phyloP scores from a whole-genome alignment of 2,329 filamentous ascomycete species.

The Colletotrichum liaoningense region DNA sequence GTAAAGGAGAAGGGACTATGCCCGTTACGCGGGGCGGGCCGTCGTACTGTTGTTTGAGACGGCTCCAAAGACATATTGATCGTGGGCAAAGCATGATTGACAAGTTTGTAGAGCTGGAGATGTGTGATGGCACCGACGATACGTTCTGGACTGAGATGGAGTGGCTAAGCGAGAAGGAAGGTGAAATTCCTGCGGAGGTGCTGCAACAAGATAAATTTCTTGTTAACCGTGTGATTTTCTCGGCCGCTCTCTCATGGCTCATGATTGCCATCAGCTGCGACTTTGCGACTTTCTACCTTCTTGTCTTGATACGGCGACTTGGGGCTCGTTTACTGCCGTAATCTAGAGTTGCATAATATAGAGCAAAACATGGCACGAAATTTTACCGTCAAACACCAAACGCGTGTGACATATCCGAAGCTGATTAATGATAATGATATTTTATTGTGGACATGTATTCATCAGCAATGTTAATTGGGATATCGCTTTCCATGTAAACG shows the following conservation, averaged over 20 bases:
- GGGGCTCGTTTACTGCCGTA: neutral
- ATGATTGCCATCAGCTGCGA: constrained; percentile 34
- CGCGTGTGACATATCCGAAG: neutral
- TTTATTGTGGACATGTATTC: constrained; percentile 22
- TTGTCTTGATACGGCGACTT: neutral
- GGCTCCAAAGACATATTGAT: constrained; percentile 21
- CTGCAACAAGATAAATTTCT: constrained; percentile 7
- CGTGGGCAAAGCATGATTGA: constrained; percentile 19
- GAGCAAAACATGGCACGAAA: neutral
- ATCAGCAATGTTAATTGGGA: constrained; percentile 7
- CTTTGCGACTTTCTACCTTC: constrained; percentile 33
- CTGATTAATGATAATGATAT: constrained; percentile 4
- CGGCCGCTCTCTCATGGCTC: constrained; percentile 27
- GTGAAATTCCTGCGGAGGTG: constrained; percentile 22
- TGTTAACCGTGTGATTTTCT: constrained; percentile 26
- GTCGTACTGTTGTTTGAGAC: neutral
- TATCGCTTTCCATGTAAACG: constrained; percentile 24
- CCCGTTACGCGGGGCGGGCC: neutral
- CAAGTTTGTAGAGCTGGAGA: constrained; percentile 21
- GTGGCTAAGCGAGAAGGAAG: constrained; percentile 27
- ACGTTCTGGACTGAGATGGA: constrained; percentile 17
- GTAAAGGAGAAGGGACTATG: constrained; percentile 19
- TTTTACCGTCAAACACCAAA: neutral
- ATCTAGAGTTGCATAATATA: neutral
- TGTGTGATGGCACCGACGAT: constrained; percentile 6